Conservation (phyloP, 2,329 filamentous ascomycete genomes). For the Cercospora zeae-maydis region DNA sequence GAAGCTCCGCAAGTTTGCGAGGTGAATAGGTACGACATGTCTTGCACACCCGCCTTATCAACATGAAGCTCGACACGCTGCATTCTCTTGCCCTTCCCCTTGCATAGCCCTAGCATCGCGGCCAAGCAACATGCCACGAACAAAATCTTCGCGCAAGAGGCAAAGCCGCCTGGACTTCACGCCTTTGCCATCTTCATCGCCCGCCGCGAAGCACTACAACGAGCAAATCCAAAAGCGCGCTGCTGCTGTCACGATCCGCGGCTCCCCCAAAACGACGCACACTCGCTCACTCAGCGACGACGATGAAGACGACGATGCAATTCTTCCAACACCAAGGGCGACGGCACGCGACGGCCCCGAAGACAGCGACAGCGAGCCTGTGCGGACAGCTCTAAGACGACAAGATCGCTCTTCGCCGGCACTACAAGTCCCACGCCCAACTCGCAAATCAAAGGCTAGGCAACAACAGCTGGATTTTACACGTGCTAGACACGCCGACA, state of each 20-base stretch:
- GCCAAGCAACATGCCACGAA: slow-evolving; percentile 11
- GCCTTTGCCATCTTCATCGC: slow-evolving; percentile 41
- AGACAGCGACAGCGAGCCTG: slow-evolving; percentile 28
- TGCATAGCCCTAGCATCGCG: neutral
- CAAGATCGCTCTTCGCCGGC: slow-evolving; percentile 21
- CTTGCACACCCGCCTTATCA: neutral
- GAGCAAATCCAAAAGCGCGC: slow-evolving; percentile 36
- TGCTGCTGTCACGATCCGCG: slow-evolving; percentile 35
- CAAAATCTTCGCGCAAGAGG: slow-evolving; percentile 29
- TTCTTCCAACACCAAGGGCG: slow-evolving; percentile 25
- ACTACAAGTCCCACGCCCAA: slow-evolving; percentile 11
- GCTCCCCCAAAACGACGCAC: slow-evolving; percentile 28
- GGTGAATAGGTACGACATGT: neutral
- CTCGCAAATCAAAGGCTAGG: slow-evolving; percentile 23
- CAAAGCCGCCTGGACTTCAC: slow-evolving; percentile 46
- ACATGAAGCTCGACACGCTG: neutral
- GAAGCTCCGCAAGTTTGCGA: neutral
- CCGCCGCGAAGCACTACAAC: slow-evolving; percentile 35
- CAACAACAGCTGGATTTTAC: slow-evolving; percentile 35
- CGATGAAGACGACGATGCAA: slow-evolving; percentile 13
- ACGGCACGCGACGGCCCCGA: slow-evolving; percentile 17
- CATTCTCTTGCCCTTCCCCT: neutral
- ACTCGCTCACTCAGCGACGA: slow-evolving; percentile 18
- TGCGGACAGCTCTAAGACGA: neutral
- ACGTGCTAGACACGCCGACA: slow-evolving; percentile 21